Base-by-base conservation (phyloP, 352 stramenopile species). In the Globisporangium rhizosaccharum region DNA sequence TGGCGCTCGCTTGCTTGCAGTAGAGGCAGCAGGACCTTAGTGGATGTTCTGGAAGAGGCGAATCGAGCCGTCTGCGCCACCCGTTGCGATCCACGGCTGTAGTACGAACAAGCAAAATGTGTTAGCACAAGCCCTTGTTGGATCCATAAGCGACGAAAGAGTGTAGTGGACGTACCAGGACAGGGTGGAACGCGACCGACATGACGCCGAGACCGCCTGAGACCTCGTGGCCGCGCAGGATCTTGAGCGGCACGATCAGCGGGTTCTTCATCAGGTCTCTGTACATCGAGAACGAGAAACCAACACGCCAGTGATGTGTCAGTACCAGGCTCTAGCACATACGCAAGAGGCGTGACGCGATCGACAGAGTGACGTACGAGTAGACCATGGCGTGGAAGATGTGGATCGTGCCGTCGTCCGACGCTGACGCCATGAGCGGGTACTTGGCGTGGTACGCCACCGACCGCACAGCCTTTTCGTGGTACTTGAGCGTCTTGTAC, bases 371-470 rank as follows among this genome's bases (percentile, higher is more conserved):
- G 23, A 90, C 84, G 79, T 92, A 94, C 84, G 86, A 97, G 82
- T 99, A 99, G 20, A 99, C 96, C 85, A 98, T 99, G 33, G 94
- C 90, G 71, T 99, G 97, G 82, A 99, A 99, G 45, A 99, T 96
- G 76, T 99, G 97, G 64, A 99, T 95, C 50, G 82, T 94, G 59
- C 97, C 98, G 71, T 99, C 97, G 66, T 99, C 98, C 23, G 96
- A 98, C 26, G 93, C 94, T 39, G 96, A 99, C 18, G 97, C 97
- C 94, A 99, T 99, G 37, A 99, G 88, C 47, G 98, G 98, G 70
- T 99, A 99, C 73, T 93, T 93, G 58, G 72, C 68, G 72, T 98
- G 95, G 70, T 96, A 99, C 33, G 84, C 81, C 14, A 98, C 96
- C 12, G 84, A 87, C 41, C 97, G 88, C 37, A 99, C 83, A 9